Evolutionary conservation across 371 early-diverging fungal species (phyloP), one percentile per base, ranked within the genome.

Genomic region (Saksenaea vasiformis): DNA sequence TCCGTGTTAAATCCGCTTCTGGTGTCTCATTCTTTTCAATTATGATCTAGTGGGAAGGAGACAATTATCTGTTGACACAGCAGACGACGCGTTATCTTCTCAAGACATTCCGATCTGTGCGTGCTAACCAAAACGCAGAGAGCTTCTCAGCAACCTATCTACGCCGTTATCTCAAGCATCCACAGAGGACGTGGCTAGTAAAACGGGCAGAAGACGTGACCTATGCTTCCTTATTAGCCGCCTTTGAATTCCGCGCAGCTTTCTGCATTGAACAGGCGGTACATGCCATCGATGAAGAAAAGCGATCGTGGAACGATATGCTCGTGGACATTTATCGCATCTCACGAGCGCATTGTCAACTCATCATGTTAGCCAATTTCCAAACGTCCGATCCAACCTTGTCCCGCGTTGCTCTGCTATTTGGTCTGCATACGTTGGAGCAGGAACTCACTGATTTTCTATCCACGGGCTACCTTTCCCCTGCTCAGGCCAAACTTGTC

Each of bases 1-100:
- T 26, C 3, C 22, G 27, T 5, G 8, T 15, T 17, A 41, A n/a
- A n/a, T n/a, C n/a, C n/a, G n/a, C n/a, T n/a, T n/a, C 31, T 15
- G 24, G 17, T 35, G n/a, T 37, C 56, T 47, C 24, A 26, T 9
- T 36, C 44, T 1, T 14, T n/a, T 43, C 26, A 61, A 68, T 0
- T 57, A 26, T 17, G 38, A n/a, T n/a, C 66, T 64, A 76, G 74
- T 85, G 84, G 84, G 93, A 92, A 72, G 93, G 93, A 38, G 93
- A 92, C 62, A 91, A 91, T 73, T 90, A 85, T 58, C 79, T 92
- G 14, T 63, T 92, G 62, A 85, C 89, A n/a, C 91, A 90, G 68
- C 93, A 92, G 79, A 87, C 87, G 11, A 79, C 87, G 7, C 87
- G 91, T 7, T 91, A 90, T 68, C 74, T 93, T 14, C 51, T 87